phyloP scores from a whole-genome alignment of 2,329 filamentous ascomycete genomes.

The Epichloe uncinata region DNA sequence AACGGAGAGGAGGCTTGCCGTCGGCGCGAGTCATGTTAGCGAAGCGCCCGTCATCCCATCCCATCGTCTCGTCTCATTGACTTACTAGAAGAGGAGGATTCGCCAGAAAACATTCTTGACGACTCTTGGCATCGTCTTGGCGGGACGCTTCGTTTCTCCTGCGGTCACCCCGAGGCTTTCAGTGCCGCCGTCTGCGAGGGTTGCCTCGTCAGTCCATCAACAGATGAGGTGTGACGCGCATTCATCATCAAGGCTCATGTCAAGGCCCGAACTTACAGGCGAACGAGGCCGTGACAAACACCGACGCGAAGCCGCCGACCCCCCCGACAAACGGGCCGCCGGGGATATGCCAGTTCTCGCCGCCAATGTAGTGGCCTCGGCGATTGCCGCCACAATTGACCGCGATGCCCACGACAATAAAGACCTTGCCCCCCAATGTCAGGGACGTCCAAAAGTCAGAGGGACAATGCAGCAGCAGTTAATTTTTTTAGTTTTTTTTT shows the following conservation, averaged over 20 bases:
- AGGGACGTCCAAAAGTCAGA: too few relatives aligned
- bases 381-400: constrained; percentile 39
- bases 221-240: too few relatives aligned
- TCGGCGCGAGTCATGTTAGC: too few relatives aligned
- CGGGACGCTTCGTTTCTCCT: constrained; percentile 50
- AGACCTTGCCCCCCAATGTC: too few relatives aligned
- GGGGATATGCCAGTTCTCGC: constrained; percentile 41
- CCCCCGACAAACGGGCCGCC: constrained; percentile 50
- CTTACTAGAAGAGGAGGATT: constrained; percentile 37
- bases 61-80: background rate
- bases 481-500: too few relatives aligned
- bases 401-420: constrained; percentile 49
- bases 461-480: too few relatives aligned
- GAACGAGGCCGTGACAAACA: constrained; percentile 41
- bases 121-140: constrained; percentile 45
- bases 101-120: constrained; percentile 55
- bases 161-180: constrained; percentile 54
- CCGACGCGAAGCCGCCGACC: constrained; percentile 53
- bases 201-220: background rate
- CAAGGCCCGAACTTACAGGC: constrained; percentile 30
- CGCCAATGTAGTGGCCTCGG: constrained; percentile 41
- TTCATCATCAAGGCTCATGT: too few relatives aligned
- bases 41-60: too few relatives aligned
- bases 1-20: constrained; percentile 22
- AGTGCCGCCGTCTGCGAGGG: constrained; percentile 31